Evolutionary conservation across 1,284 basidiomycete genomes (phyloP).

Genomic region (Leccinum ponderosum): DNA sequence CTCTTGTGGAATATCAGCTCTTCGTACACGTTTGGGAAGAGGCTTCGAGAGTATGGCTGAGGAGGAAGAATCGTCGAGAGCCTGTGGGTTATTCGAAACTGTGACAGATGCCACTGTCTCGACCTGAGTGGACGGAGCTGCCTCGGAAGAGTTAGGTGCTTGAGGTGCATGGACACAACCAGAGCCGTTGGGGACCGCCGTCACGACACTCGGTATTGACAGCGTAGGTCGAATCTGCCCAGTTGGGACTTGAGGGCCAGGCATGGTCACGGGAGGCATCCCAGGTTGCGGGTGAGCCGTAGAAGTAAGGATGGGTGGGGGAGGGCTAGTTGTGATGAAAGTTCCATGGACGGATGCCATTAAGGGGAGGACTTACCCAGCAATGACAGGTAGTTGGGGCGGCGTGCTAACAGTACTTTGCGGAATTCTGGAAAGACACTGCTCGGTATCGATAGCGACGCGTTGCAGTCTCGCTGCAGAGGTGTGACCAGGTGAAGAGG

Average conservation of each 20-base stretch:
- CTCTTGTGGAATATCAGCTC: slow-evolving; percentile 25
- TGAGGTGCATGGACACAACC: background rate
- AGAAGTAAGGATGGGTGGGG: background rate
- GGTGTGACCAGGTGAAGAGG: background rate
- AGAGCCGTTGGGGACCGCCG: background rate
- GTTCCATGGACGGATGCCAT: background rate
- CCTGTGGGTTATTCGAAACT: background rate
- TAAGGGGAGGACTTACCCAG: slow-evolving; percentile 15
- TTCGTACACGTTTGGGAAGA: slow-evolving; percentile 28
- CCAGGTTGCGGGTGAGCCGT: background rate
- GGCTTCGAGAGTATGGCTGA: slow-evolving; percentile 15
- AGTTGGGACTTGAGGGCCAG: background rate
- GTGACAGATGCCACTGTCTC: background rate
- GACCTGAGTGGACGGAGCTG: background rate
- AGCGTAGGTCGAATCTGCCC: background rate
- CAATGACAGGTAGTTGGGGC: background rate
- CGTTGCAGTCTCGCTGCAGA: slow-evolving; percentile 22
- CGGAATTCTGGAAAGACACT: background rate
- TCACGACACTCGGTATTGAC: background rate
- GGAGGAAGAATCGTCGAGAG: background rate
- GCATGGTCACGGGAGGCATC: background rate
- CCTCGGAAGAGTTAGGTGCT: slow-evolving; percentile 1
- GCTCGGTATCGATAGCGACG: slow-evolving; percentile 12
- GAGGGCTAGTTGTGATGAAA: slow-evolving; percentile 4
- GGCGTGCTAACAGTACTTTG: background rate